phyloP scores from a whole-genome alignment of 2,329 filamentous ascomycete species.

The Fusarium tuaranense region DNA sequence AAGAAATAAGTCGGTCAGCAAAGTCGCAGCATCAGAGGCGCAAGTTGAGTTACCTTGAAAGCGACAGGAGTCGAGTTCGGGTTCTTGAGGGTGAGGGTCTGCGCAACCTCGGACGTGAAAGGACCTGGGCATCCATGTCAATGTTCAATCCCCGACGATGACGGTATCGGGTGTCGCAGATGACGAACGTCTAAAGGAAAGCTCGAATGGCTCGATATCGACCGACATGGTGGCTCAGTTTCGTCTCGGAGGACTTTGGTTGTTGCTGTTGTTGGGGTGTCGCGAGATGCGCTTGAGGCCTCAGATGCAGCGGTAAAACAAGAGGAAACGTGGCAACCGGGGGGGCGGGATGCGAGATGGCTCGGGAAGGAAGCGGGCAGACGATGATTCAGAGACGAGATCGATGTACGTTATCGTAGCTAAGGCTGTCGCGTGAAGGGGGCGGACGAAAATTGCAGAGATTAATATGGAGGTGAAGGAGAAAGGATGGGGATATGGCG shows the following conservation, averaged over 20 bases:
- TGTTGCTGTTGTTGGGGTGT: conserved; percentile 26
- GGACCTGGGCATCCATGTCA: conserved; percentile 61
- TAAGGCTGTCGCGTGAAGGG: conserved; percentile 22
- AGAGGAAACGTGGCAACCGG: conserved; percentile 44
- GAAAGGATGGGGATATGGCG: conserved; percentile 24
- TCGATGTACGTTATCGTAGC: conserved; percentile 14
- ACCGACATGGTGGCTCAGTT: conserved; percentile 81
- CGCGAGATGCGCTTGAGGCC: conserved; percentile 34
- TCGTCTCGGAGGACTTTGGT: conserved; percentile 9
- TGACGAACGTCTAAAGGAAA: conserved; percentile 89
- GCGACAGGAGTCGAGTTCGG: conserved; percentile 71
- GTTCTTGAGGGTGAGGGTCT: conserved; percentile 74
- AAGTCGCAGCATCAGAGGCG: background rate
- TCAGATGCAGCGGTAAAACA: conserved; percentile 12
- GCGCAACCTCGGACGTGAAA: conserved; percentile 74
- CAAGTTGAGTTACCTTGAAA: conserved; percentile 70
- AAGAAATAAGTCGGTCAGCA: conserved; percentile 35
- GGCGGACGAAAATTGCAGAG: conserved; percentile 19
- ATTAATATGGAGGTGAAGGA: conserved; percentile 27
- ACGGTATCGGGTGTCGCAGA: conserved; percentile 15
- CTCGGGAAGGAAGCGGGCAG: conserved; percentile 13
- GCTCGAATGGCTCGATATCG: conserved; percentile 90
- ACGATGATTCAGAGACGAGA: conserved; percentile 21
- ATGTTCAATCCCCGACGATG: conserved; percentile 36
- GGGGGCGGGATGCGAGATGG: conserved; percentile 13